Base-by-base conservation (phyloP, 306 rosid genomes). In the Mimosa bimucronata region DNA sequence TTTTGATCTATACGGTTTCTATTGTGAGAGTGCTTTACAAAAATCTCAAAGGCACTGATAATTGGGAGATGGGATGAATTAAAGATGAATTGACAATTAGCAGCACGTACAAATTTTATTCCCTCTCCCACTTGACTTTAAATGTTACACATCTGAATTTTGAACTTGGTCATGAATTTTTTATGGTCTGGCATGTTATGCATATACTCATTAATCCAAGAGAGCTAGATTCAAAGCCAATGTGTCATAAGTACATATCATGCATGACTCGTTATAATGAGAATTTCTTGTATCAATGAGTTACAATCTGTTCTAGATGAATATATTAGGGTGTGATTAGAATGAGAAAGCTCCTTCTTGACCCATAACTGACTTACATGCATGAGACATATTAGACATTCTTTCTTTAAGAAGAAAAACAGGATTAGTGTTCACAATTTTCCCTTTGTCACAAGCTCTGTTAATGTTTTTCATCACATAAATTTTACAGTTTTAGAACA, bases 251-350 rank as follows among this genome's bases (percentile, higher is more conserved):
- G 19, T 8, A 57, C 30, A 21, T 55, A 9, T 55, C n/a, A 34
- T 34, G 2, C 8, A 52, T 21, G 71, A 61, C 58, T 67, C 3
- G 69, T 52, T 69, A 41, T 42, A 7, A 7, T 42, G 66, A 64
- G 70, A 50, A 64, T 62, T 76, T 71, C 52, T 23, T 40, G 3
- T 75, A 75, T 60, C 55, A 19, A 5, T 42, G 18, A 66, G 45
- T 83, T 61, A 40, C 44, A 21, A 50, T 29, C 74, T 2, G 6
- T 76, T 75, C 46, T 70, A 40, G 78, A 70, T 80, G 61, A 40
- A 71, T 71, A 71, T 71, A 65, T 72, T 70, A 41, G 65, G 37
- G 19, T 67, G 15, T 67, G 50, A 21, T 68, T 12, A 11, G 53
- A 45, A n/a, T 42, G 73, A 21, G 73, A 68, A 68, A 41, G n/a